Evolutionary conservation across 768 basidiomycete species (phyloP).

Genomic region (Scleroderma bovista): DNA sequence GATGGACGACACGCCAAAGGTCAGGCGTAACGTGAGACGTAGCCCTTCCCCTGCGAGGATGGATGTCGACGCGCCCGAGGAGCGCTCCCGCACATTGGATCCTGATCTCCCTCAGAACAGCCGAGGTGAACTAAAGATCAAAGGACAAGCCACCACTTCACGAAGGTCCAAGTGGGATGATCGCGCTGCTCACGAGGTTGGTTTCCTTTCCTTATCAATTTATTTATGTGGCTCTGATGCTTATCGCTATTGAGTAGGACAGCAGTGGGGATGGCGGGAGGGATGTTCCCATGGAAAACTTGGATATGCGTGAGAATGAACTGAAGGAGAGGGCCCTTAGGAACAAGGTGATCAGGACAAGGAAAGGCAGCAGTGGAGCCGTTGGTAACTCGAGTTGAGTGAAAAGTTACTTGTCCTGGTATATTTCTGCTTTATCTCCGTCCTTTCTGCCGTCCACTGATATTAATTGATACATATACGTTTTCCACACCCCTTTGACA

Average conservation of each 20-base stretch:
- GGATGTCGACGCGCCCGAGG: conserved; percentile 20
- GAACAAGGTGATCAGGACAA: conserved; percentile 74
- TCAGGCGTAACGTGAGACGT: conserved; percentile 14
- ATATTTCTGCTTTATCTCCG: conserved; percentile 11
- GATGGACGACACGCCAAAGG: background rate
- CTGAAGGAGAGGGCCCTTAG: conserved; percentile 76
- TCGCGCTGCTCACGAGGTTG: conserved; percentile 25
- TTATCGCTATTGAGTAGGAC: conserved; percentile 17
- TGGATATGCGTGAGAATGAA: conserved; percentile 71
- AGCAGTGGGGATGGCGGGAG: conserved; percentile 1
- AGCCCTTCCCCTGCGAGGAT: conserved; percentile 20
- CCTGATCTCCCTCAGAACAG: conserved; percentile 27
- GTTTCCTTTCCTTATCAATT: conserved; percentile 7
- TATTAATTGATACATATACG: conserved; percentile 5
- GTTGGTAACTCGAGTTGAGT: conserved; percentile 17
- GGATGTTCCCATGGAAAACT: conserved; percentile 33
- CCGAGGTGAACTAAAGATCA: conserved; percentile 62
- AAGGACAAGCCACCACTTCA: conserved; percentile 56
- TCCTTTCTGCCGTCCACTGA: conserved; percentile 15
- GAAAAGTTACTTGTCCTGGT: conserved; percentile 9
- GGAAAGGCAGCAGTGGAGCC: conserved; percentile 42
- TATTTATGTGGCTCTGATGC: conserved; percentile 3
- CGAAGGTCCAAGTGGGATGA: conserved; percentile 53
- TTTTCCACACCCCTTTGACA: background rate
- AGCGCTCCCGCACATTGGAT: conserved; percentile 20